Base-by-base conservation (phyloP, 768 basidiomycete species). In the Pholiota conissans region DNA sequence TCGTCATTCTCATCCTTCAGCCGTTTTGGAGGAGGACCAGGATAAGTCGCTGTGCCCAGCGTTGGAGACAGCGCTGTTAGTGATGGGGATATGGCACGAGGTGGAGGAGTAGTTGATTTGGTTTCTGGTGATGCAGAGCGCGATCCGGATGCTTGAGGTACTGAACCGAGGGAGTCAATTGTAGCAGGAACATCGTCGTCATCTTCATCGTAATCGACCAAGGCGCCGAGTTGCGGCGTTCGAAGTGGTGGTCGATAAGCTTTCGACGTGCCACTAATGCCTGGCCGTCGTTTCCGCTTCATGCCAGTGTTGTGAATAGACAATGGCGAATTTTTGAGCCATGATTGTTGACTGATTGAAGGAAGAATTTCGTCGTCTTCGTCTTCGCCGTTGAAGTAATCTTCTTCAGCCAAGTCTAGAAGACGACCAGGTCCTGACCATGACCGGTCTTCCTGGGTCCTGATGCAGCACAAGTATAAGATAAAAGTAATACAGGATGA, bases 331-430 rank as follows among this genome's bases (percentile, higher is more conserved):
- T 70, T 69, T 49, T 69, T 74, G 2, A 71, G 63, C 70, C 74
- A 77, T 58, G 71, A 72, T 47, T 73, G 72, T 39, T 74, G 73
- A 46, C 72, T 76, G 53, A 76, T 75, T 7, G 76, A 66, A 52
- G 73, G 76, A 34, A 76, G 63, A 45, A 71, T 64, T 16, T 80
- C 78, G 30, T 80, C 76, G 62, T 94, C 94, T 40, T 93, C 91
- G 60, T 94, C 93, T 37, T 91, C 91, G 27, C 77, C 81, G 64
- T 95, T 93, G 81, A 97, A 98, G 75, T 97, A 98, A 58, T 89
- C 84, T 70, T 98, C 95, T 70, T 98, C 95, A 59, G 91, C 90
- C 5, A 79, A 79, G 61, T 92, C 91, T 56, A 86, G 71, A 30
- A 74, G 69, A 40, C 79, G 69, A 50, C 81, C 65, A 26, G 71